A percentile compares a stretch with the other conserved stretches of the same genome.
Evolutionary conservation across 2,329 filamentous ascomycete species (phyloP).

Genomic region (Paecilomyces formosus): DNA sequence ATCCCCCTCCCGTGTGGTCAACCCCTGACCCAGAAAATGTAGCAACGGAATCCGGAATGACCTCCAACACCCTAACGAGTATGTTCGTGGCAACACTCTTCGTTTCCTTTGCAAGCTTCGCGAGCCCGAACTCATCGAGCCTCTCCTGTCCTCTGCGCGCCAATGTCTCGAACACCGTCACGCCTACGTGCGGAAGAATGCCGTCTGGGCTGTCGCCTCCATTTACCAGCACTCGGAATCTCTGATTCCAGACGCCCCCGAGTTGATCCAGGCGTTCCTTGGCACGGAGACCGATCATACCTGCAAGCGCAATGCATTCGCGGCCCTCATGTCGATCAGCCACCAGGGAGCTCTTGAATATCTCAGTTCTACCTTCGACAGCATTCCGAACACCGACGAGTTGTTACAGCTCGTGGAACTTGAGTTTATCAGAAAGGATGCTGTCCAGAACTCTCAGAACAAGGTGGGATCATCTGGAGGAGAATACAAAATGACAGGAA

Average conservation of each 20-base stretch:
- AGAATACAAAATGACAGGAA: constrained; percentile 1
- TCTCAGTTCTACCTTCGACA: constrained; percentile 81
- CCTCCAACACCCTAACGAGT: constrained; percentile 95
- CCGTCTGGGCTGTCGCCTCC: constrained; percentile 87
- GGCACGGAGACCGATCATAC: constrained; percentile 87
- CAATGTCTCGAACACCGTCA: constrained; percentile 92
- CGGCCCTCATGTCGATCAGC: constrained; percentile 80
- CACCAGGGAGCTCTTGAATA: constrained; percentile 89
- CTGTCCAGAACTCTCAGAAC: constrained; percentile 87
- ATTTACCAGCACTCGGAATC: constrained; percentile 87
- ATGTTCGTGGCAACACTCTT: constrained; percentile 94
- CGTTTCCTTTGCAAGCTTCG: constrained; percentile 95
- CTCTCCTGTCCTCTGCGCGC: constrained; percentile 83
- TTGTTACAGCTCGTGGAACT: constrained; percentile 87
- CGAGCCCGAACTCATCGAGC: constrained; percentile 92
- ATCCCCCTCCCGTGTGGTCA: background rate
- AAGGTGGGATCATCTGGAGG: constrained; percentile 53
- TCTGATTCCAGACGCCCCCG: constrained; percentile 89
- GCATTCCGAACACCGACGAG: constrained; percentile 89
- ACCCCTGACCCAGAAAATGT: constrained; percentile 4
- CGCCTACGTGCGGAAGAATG: constrained; percentile 96
- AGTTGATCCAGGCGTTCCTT: constrained; percentile 83
- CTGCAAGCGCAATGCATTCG: constrained; percentile 97
- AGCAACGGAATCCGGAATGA: constrained; percentile 98
- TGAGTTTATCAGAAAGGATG: constrained; percentile 96